phyloP scores from a whole-genome alignment of 1,139 yeast species.

The Ogataea hybrid region DNA sequence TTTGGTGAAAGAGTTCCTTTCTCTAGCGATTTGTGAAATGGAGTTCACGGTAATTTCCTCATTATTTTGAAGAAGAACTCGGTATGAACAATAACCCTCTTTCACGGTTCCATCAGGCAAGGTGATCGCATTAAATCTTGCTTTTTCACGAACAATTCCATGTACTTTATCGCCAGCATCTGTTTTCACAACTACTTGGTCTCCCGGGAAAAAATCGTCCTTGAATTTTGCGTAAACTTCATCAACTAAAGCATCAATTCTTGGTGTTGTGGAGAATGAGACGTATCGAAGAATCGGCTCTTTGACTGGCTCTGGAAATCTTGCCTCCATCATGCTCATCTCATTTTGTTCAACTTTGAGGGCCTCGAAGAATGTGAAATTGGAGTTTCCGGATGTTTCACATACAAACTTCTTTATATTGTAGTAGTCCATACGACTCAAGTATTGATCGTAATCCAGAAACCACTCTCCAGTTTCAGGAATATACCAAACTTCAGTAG shows the following conservation, averaged over 20 bases:
- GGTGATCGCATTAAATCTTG: slow-evolving; percentile 45
- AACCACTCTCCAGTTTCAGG: slow-evolving; percentile 91
- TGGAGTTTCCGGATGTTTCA: slow-evolving; percentile 93
- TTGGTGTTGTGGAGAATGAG: slow-evolving; percentile 79
- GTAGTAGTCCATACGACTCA: slow-evolving; percentile 68
- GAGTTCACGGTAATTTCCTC: slow-evolving; percentile 71
- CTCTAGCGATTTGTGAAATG: slow-evolving; percentile 64
- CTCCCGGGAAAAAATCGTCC: slow-evolving; percentile 90
- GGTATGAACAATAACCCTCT: slow-evolving; percentile 67
- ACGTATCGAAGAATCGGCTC: slow-evolving; percentile 85
- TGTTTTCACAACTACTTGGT: slow-evolving; percentile 61
- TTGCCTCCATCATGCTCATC: slow-evolving; percentile 67
- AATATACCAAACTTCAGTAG: slow-evolving; percentile 69
- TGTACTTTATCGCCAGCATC: slow-evolving; percentile 35
- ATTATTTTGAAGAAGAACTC: slow-evolving; percentile 55
- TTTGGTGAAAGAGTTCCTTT: slow-evolving; percentile 84
- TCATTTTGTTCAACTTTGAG: slow-evolving; percentile 69
- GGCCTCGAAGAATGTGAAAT: slow-evolving; percentile 89
- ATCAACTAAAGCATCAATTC: slow-evolving; percentile 86
- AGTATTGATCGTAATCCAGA: slow-evolving; percentile 67
- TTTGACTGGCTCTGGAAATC: slow-evolving; percentile 87
- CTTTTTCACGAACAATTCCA: slow-evolving; percentile 62
- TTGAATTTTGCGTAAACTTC: slow-evolving; percentile 74
- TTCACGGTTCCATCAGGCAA: slow-evolving; percentile 45
- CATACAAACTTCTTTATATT: slow-evolving; percentile 81